Conservation (phyloP, 768 basidiomycete genomes). For the Sarcodon sp. region DNA sequence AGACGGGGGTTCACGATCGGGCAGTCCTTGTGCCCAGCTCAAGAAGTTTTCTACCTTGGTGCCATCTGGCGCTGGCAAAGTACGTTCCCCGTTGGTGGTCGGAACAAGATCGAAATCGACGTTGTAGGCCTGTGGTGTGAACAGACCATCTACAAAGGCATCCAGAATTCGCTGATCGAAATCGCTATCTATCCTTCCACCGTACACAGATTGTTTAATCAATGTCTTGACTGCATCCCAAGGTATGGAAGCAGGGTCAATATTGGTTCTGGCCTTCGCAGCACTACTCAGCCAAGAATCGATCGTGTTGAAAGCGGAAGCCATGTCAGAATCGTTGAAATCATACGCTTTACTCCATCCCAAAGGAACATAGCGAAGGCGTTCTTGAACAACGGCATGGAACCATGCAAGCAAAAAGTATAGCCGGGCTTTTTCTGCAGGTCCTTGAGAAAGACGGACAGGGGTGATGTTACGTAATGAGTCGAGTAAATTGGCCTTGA, state of each 20-base stretch:
- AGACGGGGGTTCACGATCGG: constrained; percentile 87
- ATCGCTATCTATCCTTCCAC: constrained; percentile 88
- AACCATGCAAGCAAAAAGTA: constrained; percentile 99
- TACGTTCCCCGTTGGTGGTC: constrained; percentile 37
- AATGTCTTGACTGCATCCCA: constrained; percentile 93
- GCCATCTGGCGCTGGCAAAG: constrained; percentile 75
- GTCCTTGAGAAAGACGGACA: constrained; percentile 68
- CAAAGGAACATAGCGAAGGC: constrained; percentile 87
- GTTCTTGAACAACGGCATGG: constrained; percentile 96
- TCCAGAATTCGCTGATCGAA: constrained; percentile 91
- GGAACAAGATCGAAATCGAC: constrained; percentile 86
- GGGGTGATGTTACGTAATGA: constrained; percentile 67
- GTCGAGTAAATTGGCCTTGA: constrained; percentile 93
- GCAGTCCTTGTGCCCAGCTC: constrained; percentile 78
- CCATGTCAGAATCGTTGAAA: constrained; percentile 98
- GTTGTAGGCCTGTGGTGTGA: constrained; percentile 83
- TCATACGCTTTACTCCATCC: constrained; percentile 98
- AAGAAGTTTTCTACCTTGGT: constrained; percentile 88
- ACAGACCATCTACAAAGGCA: constrained; percentile 84
- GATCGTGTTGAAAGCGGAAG: constrained; percentile 84
- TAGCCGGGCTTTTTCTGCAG: constrained; percentile 82
- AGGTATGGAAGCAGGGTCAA: constrained; percentile 85
- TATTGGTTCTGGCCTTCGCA: constrained; percentile 82
- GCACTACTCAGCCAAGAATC: constrained; percentile 76
- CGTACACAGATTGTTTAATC: constrained; percentile 94